Evolutionary conservation across 108 stramenopile species (phyloP), one percentile per base, ranked within the genome.

Genomic region (Epithemia pelagica): DNA sequence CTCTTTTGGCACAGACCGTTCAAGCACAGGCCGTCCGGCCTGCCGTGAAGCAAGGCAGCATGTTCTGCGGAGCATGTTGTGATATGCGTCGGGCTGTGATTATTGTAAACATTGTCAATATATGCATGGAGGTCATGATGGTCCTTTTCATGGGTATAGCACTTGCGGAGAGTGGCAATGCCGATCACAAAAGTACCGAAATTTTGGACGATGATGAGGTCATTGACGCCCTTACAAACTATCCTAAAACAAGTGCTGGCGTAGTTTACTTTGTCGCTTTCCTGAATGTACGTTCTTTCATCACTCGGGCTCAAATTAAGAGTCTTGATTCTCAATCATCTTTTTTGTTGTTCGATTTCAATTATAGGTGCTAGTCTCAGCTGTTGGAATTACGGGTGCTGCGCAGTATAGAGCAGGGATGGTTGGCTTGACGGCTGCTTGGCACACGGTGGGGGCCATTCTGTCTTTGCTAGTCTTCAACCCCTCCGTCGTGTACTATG

Each of bases 61-160:
- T 29, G 28, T 70, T 31, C 59, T 74, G 73, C 27, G 64, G 66
- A 21, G 62, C 75, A 54, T 73, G 75, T 54, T 80, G 79, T 55
- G 79, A 80, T 60, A 76, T 75, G 28, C 71, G 79, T 0, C 54
- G 75, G n/a, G 79, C 79, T 8, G 58, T 74, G 27, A 76, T 80
- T 28, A 60, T 74, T 1, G 79, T 80, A 8, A 70, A 76, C 57
- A 65, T 71, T 54, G 37, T 79, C 61, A 71, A 68, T 28, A 27
- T 60, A 2, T 28, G 28, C 26, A 23, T 56, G 24, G 55, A 26
- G 26, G 24, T 56, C 26, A 3, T 56, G 55, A 26, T 26, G 7
- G 26, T 56, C 55, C 55, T 56, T 15, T 26, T 26, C 25, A 56
- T 56, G 24, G 55, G 25, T 56, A 26, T 23, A 56, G 55, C 55